A percentile compares a stretch with the other conserved stretches of the same genome.
Conservation (phyloP, 2,329 filamentous ascomycete genomes). For the Hirsutella minnesotensis region DNA sequence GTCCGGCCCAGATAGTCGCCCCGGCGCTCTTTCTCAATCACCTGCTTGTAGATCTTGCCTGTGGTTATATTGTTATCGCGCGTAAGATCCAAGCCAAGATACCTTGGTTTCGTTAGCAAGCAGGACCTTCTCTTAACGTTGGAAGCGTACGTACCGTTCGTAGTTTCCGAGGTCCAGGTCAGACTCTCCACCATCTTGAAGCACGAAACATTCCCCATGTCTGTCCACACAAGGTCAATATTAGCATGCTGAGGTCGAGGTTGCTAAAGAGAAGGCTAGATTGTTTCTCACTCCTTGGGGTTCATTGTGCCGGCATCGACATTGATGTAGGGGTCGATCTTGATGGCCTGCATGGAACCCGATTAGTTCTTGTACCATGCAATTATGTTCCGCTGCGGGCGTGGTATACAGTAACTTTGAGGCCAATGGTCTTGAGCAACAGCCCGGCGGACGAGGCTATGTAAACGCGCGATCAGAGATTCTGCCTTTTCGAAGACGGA, state of each 20-base stretch:
- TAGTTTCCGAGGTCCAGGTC: conserved; percentile 48
- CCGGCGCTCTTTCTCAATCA: conserved; percentile 58
- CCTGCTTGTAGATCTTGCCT: conserved; percentile 87
- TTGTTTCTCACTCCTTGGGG: conserved; percentile 16
- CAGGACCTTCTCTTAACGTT: neutral
- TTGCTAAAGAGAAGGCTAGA: neutral
- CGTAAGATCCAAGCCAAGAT: conserved; percentile 70
- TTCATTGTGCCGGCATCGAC: conserved; percentile 18
- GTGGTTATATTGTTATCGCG: conserved; percentile 94
- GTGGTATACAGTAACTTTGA: conserved; percentile 10
- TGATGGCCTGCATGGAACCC: conserved; percentile 3
- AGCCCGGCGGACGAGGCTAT: conserved; percentile 59
- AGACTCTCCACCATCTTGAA: conserved; percentile 61
- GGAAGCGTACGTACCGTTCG: conserved; percentile 22
- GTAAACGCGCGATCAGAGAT: no score
- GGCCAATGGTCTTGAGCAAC: conserved; percentile 16
- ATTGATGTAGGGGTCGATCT: conserved; percentile 38
- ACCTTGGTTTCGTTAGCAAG: conserved; percentile 22
- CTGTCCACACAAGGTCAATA: conserved; percentile 27
- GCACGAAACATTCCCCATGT: conserved; percentile 83
- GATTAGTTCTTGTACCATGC: no score
- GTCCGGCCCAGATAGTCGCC: conserved; percentile 80
- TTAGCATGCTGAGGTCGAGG: conserved; percentile 2
- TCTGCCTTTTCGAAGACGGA: no score
- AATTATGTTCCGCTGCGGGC: neutral